These are phyloP conservation scores for Leucaena leucocephala DNA, from an alignment of 306 rosid species.

Conservation along the genomic window DNA sequence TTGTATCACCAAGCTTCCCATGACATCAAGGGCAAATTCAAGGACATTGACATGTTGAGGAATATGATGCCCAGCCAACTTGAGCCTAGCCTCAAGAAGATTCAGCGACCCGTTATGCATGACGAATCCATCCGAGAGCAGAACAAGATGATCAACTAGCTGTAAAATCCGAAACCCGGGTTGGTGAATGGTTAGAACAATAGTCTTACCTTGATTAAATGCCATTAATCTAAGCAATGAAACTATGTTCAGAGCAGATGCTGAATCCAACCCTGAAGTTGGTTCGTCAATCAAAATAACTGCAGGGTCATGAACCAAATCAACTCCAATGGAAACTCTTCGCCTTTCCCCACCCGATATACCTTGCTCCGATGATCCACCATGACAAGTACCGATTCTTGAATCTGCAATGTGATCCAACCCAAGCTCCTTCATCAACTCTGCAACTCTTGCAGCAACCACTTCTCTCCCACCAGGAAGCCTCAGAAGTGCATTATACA, in stretches of 20 bases:
- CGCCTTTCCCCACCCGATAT: conserved; percentile 91
- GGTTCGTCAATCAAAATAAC: conserved; percentile 91
- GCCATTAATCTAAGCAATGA: conserved; percentile 81
- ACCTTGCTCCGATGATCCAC: conserved; percentile 52
- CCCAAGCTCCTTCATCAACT: conserved; percentile 82
- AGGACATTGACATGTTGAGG: conserved; percentile 86
- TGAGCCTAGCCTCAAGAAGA: conserved; percentile 75
- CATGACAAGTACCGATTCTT: conserved; percentile 58
- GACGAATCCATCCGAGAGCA: conserved; percentile 76
- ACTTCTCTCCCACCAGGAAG: conserved; percentile 56
- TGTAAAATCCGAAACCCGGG: conserved; percentile 89
- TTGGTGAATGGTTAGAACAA: conserved; percentile 87
- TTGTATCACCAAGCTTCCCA: conserved; percentile 61
- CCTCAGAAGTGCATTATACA: conserved; percentile 86
- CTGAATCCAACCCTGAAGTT: conserved; percentile 97
- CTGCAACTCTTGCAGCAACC: conserved; percentile 62
- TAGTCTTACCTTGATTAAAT: conserved; percentile 72
- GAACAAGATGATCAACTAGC: conserved; percentile 61
- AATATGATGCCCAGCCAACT: conserved; percentile 55
- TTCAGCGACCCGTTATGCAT: conserved; percentile 75
- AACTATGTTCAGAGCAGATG: conserved; percentile 82
- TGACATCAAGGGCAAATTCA: conserved; percentile 78
- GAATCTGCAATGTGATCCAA: conserved; percentile 75
- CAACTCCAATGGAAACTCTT: conserved; percentile 93
- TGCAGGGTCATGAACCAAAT: conserved; percentile 88